phyloP scores from a whole-genome alignment of 1,139 yeast species.

The Saccharomycopsis crataegensis region DNA sequence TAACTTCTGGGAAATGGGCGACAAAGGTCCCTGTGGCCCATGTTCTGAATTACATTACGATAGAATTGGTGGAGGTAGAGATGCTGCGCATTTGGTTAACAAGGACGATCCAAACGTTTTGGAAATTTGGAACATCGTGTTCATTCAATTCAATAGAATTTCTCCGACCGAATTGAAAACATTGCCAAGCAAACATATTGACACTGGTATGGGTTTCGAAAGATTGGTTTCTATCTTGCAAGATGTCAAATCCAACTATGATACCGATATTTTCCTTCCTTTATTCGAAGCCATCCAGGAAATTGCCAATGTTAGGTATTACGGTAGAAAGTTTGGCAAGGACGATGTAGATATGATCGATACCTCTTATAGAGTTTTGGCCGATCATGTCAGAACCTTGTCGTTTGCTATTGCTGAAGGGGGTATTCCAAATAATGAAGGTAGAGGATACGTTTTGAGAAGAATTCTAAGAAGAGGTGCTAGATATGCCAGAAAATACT shows the following conservation, averaged over 20 bases:
- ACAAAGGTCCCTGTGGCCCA: conserved; percentile 99
- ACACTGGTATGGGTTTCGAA: conserved; percentile 98
- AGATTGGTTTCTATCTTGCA: conserved; percentile 91
- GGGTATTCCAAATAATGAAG: conserved; percentile 98
- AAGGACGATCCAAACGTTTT: conserved; percentile 96
- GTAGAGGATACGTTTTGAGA: conserved; percentile 95
- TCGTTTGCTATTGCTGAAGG: conserved; percentile 96
- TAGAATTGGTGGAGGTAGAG: conserved; percentile 96
- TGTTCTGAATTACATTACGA: conserved; percentile 97
- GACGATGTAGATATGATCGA: conserved; percentile 93
- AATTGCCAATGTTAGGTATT: conserved; percentile 86
- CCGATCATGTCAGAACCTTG: conserved; percentile 95
- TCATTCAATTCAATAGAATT: conserved; percentile 94
- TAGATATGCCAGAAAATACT: conserved; percentile 91
- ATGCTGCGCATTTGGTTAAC: conserved; percentile 83
- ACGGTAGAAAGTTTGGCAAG: conserved; percentile 83
- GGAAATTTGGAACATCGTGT: conserved; percentile 96
- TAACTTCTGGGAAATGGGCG: conserved; percentile 99
- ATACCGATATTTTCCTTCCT: conserved; percentile 93
- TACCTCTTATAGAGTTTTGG: conserved; percentile 95
- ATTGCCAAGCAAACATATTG: conserved; percentile 89
- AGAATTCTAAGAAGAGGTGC: conserved; percentile 97
- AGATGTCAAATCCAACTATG: conserved; percentile 85
- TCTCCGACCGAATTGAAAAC: conserved; percentile 72
- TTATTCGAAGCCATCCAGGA: conserved; percentile 79